Evolutionary conservation across 257 asterid genomes (phyloP), one percentile per base, ranked within the genome.

Genomic region (Scutellaria baicalensis): DNA sequence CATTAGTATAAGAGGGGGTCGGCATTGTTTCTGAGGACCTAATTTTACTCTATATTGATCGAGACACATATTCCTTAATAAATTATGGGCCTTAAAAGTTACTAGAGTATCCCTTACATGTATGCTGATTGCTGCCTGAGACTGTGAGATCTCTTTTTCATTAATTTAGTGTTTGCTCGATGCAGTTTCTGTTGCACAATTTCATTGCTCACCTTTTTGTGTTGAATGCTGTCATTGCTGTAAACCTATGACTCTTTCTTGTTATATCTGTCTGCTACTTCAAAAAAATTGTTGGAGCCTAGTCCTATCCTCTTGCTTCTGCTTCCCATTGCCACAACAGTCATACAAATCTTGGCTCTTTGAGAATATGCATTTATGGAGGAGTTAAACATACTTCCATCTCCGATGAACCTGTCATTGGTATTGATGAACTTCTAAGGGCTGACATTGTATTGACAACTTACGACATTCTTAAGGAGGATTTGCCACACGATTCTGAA

Each of bases 401-500:
- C 75, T 75, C 89, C 8, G 77, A 84, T 64, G 81, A 77, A 70
- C 86, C 89, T 65, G 76, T 70, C 47, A 70, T 74, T 78, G 96
- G 83, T 64, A 81, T 89, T 47, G 79, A 75, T 43, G 93, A 93
- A 68, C 95, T 93, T 76, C 82, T 89, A 39, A 81, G 62, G 42
- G 92, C 97, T 72, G 94, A 91, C 73, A 73, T 93, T 50, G 96
- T 93, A 77, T 79, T 93, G 84, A 93, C 99, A 59, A 91, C 96
- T 54, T 93, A 91, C 61, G 97, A 93, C 64, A 86, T 86, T 56
- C 97, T 93, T 54, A 93, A 88, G 84, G 97, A 86, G 83, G 99
- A 93, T 81, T 78, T 93, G 74, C 94, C 96, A 5, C 99, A 91
- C 64, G 99, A 93, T 86, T 87, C 93, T 73, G 97, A 91, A 66